Evolutionary conservation across 164 flowering plant genomes (phyloP), one percentile per base, ranked within the genome.

Genomic region (Tetracentron sinense): DNA sequence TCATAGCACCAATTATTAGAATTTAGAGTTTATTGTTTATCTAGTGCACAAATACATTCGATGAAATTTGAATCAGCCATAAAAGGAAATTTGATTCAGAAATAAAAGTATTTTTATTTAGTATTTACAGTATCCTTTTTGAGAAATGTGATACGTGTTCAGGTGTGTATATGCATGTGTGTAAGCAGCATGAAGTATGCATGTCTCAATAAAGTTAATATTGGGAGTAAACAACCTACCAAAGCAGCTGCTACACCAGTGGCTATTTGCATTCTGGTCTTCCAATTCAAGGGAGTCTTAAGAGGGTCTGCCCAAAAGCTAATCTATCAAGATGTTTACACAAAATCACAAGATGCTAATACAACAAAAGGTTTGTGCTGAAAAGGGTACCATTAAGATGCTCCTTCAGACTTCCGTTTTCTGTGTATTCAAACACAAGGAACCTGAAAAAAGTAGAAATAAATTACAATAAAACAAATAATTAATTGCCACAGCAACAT

Each of bases 201-300:
- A 23, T 38, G 28, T 25, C 14, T 1, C 31, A 23, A 2, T 33
- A 28, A 20, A 53, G n/a, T 29, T 28, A 54, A 28, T 27, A 38
- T n/a, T 16, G 52, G 8, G 54, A 48, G 15, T 31, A 17, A 56
- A 52, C 51, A 33, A 56, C 72, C 31, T 69, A 91, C 97, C 83
- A 91, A 47, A 54, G 96, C 97, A 63, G 97, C 88, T 49, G 89
- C 89, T n/a, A 91, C 87, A 25, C 87, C 92, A 58, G 71, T 62
- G 6, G 89, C 93, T 65, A 91, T 89, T 51, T 81, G 80, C 56
- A 85, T 68, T 64, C 97, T 82, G 15, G 79, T 79, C 68, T 80
- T 83, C 97, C 97, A 89, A 71, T 81, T 83, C 73, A 91, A 79
- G 31, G 97, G 97, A 76, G 93, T 89, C 77, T 70, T 89, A 12